phyloP scores from a whole-genome alignment of 2,329 filamentous ascomycete species.

The Fusarium robinianum region DNA sequence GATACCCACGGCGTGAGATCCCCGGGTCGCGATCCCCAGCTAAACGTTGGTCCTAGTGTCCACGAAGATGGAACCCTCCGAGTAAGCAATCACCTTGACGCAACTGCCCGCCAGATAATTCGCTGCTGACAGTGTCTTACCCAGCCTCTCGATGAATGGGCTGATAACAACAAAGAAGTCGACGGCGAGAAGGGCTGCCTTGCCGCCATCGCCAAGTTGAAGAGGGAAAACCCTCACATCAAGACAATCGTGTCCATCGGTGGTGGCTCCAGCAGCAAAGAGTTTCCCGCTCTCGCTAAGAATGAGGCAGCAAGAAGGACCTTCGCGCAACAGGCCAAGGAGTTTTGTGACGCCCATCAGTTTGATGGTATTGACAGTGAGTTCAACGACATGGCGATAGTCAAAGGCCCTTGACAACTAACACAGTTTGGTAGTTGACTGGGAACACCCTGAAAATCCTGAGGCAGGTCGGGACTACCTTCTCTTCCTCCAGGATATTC shows the following conservation, averaged over 20 bases:
- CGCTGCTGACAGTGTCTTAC: slow-evolving; percentile 2
- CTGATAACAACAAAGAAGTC: slow-evolving; percentile 62
- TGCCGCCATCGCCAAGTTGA: slow-evolving; percentile 61
- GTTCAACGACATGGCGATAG: background rate
- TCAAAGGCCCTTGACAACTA: background rate
- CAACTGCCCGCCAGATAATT: background rate
- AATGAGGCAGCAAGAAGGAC: slow-evolving; percentile 51
- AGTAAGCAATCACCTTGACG: slow-evolving; percentile 39
- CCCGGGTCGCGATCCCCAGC: background rate
- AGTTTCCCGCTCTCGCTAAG: slow-evolving; percentile 62
- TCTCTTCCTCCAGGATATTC: slow-evolving; percentile 58
- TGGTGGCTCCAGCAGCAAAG: slow-evolving; percentile 65
- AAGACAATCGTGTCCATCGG: slow-evolving; percentile 67
- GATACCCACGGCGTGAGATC: background rate
- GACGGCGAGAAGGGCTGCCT: slow-evolving; percentile 65
- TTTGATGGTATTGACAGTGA: slow-evolving; percentile 69
- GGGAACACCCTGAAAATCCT: slow-evolving; percentile 64
- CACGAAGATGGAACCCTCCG: slow-evolving; percentile 44
- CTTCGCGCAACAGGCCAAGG: slow-evolving; percentile 59
- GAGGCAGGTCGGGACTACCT: slow-evolving; percentile 63
- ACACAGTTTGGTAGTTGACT: slow-evolving; percentile 57
- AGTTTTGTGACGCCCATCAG: slow-evolving; percentile 59
- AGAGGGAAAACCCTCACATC: slow-evolving; percentile 58
- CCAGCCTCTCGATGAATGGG: slow-evolving; percentile 63
- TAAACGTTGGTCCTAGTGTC: slow-evolving; percentile 36